Percentiles rank a stretch among this genome's conserved stretches.
Conservation (phyloP, 192 early-diverging fungal genomes). For the Podila epigama region DNA sequence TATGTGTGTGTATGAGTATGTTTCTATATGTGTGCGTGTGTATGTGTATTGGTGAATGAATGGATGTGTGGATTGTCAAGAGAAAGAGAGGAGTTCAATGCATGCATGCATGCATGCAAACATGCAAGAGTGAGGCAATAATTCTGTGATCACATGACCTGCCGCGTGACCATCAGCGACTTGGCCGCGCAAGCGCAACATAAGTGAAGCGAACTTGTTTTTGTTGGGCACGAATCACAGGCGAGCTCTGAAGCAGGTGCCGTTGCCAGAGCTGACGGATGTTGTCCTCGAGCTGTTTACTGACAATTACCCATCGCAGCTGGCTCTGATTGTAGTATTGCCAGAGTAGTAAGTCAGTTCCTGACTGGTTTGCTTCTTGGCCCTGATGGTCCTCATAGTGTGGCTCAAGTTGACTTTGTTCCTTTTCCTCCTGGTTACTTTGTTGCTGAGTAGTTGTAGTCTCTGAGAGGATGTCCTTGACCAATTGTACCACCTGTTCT, state of each 20-base stretch:
- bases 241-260: neutral
- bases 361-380: no score
- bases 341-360: neutral
- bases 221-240: neutral
- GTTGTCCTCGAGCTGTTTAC: constrained; percentile 23
- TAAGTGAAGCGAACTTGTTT: neutral
- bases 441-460: neutral
- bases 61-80: no score
- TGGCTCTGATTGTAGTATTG: constrained; percentile 5
- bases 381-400: no score
- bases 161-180: neutral
- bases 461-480: constrained; percentile 8
- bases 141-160: neutral
- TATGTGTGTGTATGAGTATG: no score
- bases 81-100: no score
- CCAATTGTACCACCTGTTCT: constrained; percentile 22
- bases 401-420: neutral
- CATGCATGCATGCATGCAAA: constrained; percentile 4
- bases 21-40: no score
- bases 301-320: constrained; percentile 38
- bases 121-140: no score
- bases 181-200: neutral
- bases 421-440: neutral
- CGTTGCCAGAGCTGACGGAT: constrained; percentile 14
- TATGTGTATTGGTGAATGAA: no score